Evolutionary conservation across 805 yeast genomes (phyloP).

Genomic region (Nakazawaea ambrosiae): DNA sequence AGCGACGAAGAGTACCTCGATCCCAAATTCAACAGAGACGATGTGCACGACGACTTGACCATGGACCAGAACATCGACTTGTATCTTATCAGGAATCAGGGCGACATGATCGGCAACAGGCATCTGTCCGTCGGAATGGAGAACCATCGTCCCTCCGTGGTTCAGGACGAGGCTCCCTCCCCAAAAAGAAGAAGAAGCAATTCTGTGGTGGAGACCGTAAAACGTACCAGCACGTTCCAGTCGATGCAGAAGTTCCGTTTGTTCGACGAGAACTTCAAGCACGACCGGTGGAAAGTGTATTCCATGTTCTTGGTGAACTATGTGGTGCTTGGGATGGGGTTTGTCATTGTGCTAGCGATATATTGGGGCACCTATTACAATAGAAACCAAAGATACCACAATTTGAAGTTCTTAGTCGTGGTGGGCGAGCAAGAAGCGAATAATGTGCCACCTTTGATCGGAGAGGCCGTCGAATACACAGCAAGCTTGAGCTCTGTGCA

Average conservation of each 20-base stretch:
- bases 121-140: conserved; percentile 9
- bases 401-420: conserved; percentile 32
- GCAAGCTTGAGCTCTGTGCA: conserved; percentile 12
- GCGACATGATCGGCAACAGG: conserved; percentile 5
- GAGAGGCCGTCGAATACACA: conserved; percentile 21
- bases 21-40: not conserved
- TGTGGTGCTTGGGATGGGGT: conserved; percentile 1
- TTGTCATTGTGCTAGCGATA: conserved; percentile 27
- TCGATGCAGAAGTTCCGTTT: conserved; percentile 3
- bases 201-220: not conserved
- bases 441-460: conserved; percentile 21
- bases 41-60: not conserved
- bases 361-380: conserved; percentile 43
- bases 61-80: conserved; percentile 6
- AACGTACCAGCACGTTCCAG: conserved; percentile 4
- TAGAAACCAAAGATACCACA: conserved; percentile 22
- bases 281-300: conserved; percentile 1
- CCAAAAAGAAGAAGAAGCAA: not conserved
- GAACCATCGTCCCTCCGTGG: not conserved
- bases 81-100: not conserved
- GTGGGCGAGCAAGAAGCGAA: conserved; percentile 25
- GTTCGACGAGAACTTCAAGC: conserved; percentile 6
- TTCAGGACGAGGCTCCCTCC: not conserved
- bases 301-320: conserved; percentile 4
- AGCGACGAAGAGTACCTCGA: conserved; percentile 7